Evolutionary conservation across 345 rosid genomes (phyloP).

Genomic region (Stellera chamaejasme): DNA sequence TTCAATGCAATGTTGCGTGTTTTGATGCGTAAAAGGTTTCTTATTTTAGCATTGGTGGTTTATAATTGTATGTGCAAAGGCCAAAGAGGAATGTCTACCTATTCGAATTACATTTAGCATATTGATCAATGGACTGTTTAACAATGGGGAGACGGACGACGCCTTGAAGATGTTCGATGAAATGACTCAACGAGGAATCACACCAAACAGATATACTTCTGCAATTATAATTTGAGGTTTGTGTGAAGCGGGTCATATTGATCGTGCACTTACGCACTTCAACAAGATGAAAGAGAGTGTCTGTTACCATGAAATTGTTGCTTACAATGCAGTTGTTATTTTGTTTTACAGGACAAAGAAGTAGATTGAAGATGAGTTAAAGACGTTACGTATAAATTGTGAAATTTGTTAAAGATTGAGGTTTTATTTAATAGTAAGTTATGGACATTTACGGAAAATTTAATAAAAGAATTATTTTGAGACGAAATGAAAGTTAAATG

Average conservation of each 20-base stretch:
- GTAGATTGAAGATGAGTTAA: too few relatives aligned
- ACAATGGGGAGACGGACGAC: conserved; percentile 36
- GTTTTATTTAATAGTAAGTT: too few relatives aligned
- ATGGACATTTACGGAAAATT: too few relatives aligned
- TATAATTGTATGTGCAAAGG: conserved; percentile 68
- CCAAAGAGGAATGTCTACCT: conserved; percentile 46
- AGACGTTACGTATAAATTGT: too few relatives aligned
- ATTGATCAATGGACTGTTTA: conserved; percentile 56
- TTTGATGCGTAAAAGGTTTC: conserved; percentile 29
- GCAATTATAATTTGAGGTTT: conserved; percentile 53
- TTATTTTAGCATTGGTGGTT: conserved; percentile 51
- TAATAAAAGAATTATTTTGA: too few relatives aligned
- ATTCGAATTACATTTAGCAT: conserved; percentile 43
- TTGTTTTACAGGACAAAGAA: too few relatives aligned
- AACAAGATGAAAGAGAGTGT: conserved; percentile 52
- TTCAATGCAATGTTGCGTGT: conserved; percentile 48
- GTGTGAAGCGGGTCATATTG: conserved; percentile 43
- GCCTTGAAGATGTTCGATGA: conserved; percentile 78
- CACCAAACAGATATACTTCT: conserved; percentile 41
- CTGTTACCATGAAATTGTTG: conserved; percentile 41
- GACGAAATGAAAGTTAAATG: too few relatives aligned
- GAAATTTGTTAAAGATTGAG: too few relatives aligned
- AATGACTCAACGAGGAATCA: conserved; percentile 49
- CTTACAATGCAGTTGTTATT: conserved; percentile 59
- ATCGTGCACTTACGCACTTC: conserved; percentile 58